Evolutionary conservation across 2,329 filamentous ascomycete species (phyloP).

Genomic region (Diaporthe sp.): DNA sequence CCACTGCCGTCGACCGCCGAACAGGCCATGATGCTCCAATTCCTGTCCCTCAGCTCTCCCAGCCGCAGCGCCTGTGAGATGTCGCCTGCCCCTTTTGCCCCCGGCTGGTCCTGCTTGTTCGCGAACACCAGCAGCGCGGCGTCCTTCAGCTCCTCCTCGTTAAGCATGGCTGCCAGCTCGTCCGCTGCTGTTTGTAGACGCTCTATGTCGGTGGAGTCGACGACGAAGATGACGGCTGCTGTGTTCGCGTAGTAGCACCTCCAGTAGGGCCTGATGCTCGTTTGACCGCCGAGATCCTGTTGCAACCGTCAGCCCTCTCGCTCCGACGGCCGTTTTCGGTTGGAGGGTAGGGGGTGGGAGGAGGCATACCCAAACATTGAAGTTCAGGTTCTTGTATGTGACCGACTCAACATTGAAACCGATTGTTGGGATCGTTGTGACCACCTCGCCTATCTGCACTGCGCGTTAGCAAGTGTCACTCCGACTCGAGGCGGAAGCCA

Average conservation of each 20-base stretch:
- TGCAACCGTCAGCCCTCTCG: slow-evolving; percentile 40
- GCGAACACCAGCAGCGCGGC: slow-evolving; percentile 94
- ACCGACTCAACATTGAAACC: slow-evolving; percentile 99
- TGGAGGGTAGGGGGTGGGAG: neutral
- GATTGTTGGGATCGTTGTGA: slow-evolving; percentile 98
- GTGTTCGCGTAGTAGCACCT: slow-evolving; percentile 99
- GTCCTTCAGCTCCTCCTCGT: slow-evolving; percentile 96
- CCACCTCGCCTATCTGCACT: slow-evolving; percentile 92
- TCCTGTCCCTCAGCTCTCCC: slow-evolving; percentile 92
- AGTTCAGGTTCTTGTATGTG: slow-evolving; percentile 97
- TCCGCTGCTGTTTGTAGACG: slow-evolving; percentile 92
- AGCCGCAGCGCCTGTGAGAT: slow-evolving; percentile 94
- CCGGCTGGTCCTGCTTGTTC: slow-evolving; percentile 99
- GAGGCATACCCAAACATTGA: slow-evolving; percentile 91
- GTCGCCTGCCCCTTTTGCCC: slow-evolving; percentile 95
- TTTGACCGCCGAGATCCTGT: slow-evolving; percentile 94
- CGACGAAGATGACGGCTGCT: slow-evolving; percentile 97
- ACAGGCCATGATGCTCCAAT: slow-evolving; percentile 99
- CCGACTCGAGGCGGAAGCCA: neutral
- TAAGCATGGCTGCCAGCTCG: slow-evolving; percentile 94
- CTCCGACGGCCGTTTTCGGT: slow-evolving; percentile 18
- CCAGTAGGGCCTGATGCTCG: slow-evolving; percentile 99
- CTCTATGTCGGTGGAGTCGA: slow-evolving; percentile 98
- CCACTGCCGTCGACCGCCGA: slow-evolving; percentile 96
- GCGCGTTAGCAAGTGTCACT: slow-evolving; percentile 36